Conservation (phyloP, 2,329 filamentous ascomycete species). For the Nothophaeocryptopus gaeumannii region DNA sequence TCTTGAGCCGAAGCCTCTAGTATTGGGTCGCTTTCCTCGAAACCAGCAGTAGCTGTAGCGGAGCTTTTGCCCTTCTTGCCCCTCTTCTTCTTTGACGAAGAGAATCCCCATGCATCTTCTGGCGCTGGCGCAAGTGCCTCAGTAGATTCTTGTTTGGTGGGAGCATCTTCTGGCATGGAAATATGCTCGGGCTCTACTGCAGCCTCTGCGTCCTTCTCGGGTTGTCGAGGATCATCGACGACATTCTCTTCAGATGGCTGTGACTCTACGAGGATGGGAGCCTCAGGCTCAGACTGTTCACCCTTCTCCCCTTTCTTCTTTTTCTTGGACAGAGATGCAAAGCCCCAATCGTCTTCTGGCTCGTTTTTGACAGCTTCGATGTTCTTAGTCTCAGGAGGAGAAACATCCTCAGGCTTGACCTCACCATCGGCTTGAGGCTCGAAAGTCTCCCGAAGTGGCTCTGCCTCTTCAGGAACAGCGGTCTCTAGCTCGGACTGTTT, state of each 20-base stretch:
- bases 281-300: constrained; percentile 17
- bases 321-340: constrained; percentile 23
- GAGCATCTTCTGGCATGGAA: too few species aligned
- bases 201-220: too few species aligned
- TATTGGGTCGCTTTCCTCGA: too few species aligned
- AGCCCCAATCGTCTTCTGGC: constrained; percentile 9
- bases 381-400: not conserved
- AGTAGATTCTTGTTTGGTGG: too few species aligned
- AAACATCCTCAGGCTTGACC: not conserved
- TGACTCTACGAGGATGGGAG: too few species aligned
- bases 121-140: too few species aligned
- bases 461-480: not conserved
- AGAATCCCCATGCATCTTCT: not conserved
- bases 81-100: constrained; percentile 19
- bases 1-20: too few species aligned
- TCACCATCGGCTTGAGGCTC: not conserved
- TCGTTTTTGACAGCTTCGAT: not conserved
- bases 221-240: too few species aligned
- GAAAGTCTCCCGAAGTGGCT: not conserved
- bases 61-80: constrained; percentile 26
- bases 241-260: too few species aligned
- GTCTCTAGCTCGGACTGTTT: constrained; percentile 28
- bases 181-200: too few species aligned
- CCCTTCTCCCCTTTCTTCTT: constrained; percentile 34
- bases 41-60: too few species aligned